Evolutionary conservation across 805 yeast species (phyloP).

Genomic region (Starmera caribaea): DNA sequence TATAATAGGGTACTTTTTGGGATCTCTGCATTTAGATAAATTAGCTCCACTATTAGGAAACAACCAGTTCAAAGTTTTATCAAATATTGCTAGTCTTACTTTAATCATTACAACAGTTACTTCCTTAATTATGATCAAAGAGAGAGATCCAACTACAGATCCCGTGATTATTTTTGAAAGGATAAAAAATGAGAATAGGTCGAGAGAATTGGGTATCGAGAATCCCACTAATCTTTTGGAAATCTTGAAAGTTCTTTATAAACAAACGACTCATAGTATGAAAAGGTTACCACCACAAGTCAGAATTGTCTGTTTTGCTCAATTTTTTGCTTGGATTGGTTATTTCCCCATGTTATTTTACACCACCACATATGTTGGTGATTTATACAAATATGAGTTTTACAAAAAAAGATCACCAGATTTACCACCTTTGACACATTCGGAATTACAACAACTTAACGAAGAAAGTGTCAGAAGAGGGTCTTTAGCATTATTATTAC

Average conservation of each 20-base stretch:
- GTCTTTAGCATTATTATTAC: conserved; percentile 38
- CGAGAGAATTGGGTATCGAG: conserved; percentile 27
- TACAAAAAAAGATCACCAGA: conserved; percentile 24
- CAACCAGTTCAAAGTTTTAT: conserved; percentile 42
- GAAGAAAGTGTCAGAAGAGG: conserved; percentile 45
- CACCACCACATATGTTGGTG: conserved; percentile 58
- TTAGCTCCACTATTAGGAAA: conserved; percentile 31
- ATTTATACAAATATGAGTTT: conserved; percentile 35
- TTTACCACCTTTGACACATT: conserved; percentile 25
- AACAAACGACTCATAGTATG: conserved; percentile 28
- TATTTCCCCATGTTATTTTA: conserved; percentile 59
- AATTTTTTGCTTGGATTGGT: conserved; percentile 61
- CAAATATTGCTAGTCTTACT: conserved; percentile 29
- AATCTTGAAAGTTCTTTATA: conserved; percentile 14
- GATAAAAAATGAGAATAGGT: conserved; percentile 20
- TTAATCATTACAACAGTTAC: conserved; percentile 30
- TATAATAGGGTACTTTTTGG: conserved; percentile 45
- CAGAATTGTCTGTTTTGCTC: conserved; percentile 41
- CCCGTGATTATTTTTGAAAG: conserved; percentile 29
- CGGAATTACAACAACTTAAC: conserved; percentile 25
- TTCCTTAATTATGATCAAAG: conserved; percentile 25
- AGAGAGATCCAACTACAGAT: conserved; percentile 38
- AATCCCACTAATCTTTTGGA: conserved; percentile 12
- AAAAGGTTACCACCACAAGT: conserved; percentile 39
- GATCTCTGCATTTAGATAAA: conserved; percentile 33